Conservation (phyloP, 2,329 filamentous ascomycete species). For the Trichoderma polysporum region DNA sequence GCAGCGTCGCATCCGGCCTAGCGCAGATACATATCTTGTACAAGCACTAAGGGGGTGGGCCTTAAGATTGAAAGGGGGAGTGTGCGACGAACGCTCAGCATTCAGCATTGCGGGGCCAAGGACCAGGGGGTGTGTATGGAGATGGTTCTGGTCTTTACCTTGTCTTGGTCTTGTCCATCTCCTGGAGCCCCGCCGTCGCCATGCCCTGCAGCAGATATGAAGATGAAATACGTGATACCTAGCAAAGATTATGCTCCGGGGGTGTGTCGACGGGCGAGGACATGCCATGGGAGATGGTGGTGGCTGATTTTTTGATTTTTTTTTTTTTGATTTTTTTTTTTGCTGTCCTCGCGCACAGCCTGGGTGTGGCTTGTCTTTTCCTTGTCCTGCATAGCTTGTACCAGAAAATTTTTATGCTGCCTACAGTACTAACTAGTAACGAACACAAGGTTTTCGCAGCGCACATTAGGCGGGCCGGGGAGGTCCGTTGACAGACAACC, state of each 20-base stretch:
- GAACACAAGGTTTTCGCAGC: not conserved
- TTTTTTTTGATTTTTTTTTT: conserved; percentile 5
- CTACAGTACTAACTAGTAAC: too few relatives aligned
- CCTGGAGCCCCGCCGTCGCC: conserved; percentile 21
- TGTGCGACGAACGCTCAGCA: not conserved
- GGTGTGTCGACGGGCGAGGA: not conserved
- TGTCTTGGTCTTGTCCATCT: not conserved
- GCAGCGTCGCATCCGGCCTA: conserved; percentile 24
- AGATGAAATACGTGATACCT: not conserved
- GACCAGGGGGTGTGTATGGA: not conserved
- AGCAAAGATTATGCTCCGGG: conserved; percentile 1
- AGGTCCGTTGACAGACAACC: conserved; percentile 15
- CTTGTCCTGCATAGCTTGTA: conserved; percentile 6
- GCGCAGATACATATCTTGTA: not conserved
- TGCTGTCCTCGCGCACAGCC: conserved; percentile 8
- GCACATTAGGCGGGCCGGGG: conserved; percentile 9
- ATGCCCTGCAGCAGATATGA: conserved; percentile 32
- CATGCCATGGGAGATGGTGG: not conserved
- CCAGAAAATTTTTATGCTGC: not conserved
- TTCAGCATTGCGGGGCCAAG: not conserved
- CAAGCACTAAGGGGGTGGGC: not conserved
- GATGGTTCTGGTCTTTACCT: not conserved
- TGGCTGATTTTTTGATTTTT: not conserved
- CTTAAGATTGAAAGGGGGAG: not conserved
- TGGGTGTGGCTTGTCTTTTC: conserved; percentile 12